A percentile compares a stretch with the other conserved stretches of the same genome.
These are phyloP conservation scores for Hymenoscyphus repandus DNA, from an alignment of 2,329 filamentous ascomycete genomes.

Conservation along the genomic window DNA sequence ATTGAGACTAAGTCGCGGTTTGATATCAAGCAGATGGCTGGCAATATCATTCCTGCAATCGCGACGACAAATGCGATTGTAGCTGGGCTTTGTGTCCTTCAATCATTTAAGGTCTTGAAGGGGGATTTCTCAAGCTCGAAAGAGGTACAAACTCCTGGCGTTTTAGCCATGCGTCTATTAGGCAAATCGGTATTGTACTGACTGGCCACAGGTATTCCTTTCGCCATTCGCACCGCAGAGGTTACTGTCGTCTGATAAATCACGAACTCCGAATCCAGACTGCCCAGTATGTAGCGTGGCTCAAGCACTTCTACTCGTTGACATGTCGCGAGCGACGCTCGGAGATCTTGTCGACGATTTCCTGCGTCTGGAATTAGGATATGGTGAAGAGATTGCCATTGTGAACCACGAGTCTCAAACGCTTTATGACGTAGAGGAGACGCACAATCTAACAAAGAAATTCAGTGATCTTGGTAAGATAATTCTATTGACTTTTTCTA, in stretches of 20 bases:
- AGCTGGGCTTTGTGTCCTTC: slow-evolving; percentile 83
- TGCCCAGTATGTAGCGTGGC: slow-evolving; percentile 80
- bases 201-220: slow-evolving; percentile 60
- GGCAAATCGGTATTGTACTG: too few relatives aligned
- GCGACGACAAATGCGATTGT: slow-evolving; percentile 97
- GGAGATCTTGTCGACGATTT: slow-evolving; percentile 73
- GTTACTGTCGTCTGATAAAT: slow-evolving; percentile 52
- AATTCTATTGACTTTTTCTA: background rate
- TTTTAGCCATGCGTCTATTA: too few relatives aligned
- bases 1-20: slow-evolving; percentile 89
- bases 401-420: slow-evolving; percentile 69
- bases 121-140: slow-evolving; percentile 66
- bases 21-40: slow-evolving; percentile 98
- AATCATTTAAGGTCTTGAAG: slow-evolving; percentile 85
- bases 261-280: slow-evolving; percentile 65
- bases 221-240: slow-evolving; percentile 59
- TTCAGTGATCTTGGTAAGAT: slow-evolving; percentile 65
- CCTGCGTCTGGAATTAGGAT: slow-evolving; percentile 65
- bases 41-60: slow-evolving; percentile 98
- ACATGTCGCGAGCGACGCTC: slow-evolving; percentile 68
- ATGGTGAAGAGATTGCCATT: slow-evolving; percentile 69
- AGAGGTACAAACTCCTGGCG: slow-evolving; percentile 49
- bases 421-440: slow-evolving; percentile 87
- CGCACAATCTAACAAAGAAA: slow-evolving; percentile 77
- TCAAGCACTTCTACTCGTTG: slow-evolving; percentile 61